These are phyloP conservation scores for Triticum timopheevii DNA, from an alignment of 176 grass and related monocot genomes.

Conservation along the genomic window DNA sequence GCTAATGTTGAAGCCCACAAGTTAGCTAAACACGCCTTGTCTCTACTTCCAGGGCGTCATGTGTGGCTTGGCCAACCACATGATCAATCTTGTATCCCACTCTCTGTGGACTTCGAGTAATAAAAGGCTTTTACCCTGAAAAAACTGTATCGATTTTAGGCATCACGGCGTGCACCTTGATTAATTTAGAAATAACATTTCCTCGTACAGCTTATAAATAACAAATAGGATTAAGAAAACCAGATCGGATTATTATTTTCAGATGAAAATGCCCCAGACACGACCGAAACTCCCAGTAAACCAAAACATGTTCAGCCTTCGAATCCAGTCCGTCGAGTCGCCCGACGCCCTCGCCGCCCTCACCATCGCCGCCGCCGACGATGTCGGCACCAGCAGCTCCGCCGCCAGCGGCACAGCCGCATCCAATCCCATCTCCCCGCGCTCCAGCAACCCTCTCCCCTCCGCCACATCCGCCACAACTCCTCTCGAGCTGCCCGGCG, in stretches of 20 bases:
- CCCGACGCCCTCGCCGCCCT: constrained; percentile 17
- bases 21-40: too few species aligned
- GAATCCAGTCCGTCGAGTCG: constrained; percentile 63
- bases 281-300: constrained; percentile 25
- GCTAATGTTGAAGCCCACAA: too few species aligned
- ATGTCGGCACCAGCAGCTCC: constrained; percentile 30
- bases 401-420: neutral
- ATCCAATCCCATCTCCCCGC: neutral
- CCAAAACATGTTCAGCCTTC: constrained; percentile 74
- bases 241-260: neutral
- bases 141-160: too few species aligned
- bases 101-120: too few species aligned
- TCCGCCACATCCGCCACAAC: constrained; percentile 18
- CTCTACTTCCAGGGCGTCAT: too few species aligned
- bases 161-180: neutral
- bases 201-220: too few species aligned
- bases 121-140: too few species aligned
- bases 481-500: constrained; percentile 36
- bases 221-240: too few species aligned
- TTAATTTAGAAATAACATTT: neutral
- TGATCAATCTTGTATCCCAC: too few species aligned
- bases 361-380: constrained; percentile 20
- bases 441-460: neutral
- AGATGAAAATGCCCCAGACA: neutral
- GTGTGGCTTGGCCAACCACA: too few species aligned